Conservation (phyloP, 768 basidiomycete genomes). For the Trametes coccinea region DNA sequence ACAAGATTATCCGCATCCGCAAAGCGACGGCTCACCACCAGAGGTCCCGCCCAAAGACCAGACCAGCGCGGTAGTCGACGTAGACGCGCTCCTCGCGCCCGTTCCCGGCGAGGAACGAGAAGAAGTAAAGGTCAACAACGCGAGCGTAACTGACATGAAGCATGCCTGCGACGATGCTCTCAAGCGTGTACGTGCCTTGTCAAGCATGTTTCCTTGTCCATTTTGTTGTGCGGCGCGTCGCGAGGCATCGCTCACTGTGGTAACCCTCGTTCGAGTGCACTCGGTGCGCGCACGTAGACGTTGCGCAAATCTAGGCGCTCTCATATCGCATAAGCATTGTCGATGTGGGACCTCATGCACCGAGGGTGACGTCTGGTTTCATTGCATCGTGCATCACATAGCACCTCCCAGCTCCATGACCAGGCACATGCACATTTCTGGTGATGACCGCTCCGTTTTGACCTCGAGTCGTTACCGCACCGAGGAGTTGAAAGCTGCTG, state of each 20-base stretch:
- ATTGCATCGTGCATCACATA: no score
- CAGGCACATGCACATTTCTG: no score
- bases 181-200: constrained; percentile 67
- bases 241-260: not conserved
- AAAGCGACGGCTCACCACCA: constrained; percentile 8
- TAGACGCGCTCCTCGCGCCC: constrained; percentile 24
- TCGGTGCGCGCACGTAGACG: not conserved
- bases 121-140: constrained; percentile 52
- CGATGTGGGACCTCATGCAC: no score
- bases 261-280: no score
- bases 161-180: constrained; percentile 78
- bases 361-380: no score
- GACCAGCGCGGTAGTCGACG: constrained; percentile 4
- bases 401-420: no score
- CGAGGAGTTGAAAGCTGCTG: no score
- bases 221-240: not conserved
- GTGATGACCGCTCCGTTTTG: no score
- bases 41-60: constrained; percentile 2
- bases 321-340: no score
- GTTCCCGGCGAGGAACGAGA: constrained; percentile 32
- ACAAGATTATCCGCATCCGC: not conserved
- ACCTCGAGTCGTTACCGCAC: no score
- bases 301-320: no score
- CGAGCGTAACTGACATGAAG: constrained; percentile 52
- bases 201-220: not conserved